Base-by-base conservation (phyloP, 768 basidiomycete genomes). In the Phanerochaete sordida region DNA sequence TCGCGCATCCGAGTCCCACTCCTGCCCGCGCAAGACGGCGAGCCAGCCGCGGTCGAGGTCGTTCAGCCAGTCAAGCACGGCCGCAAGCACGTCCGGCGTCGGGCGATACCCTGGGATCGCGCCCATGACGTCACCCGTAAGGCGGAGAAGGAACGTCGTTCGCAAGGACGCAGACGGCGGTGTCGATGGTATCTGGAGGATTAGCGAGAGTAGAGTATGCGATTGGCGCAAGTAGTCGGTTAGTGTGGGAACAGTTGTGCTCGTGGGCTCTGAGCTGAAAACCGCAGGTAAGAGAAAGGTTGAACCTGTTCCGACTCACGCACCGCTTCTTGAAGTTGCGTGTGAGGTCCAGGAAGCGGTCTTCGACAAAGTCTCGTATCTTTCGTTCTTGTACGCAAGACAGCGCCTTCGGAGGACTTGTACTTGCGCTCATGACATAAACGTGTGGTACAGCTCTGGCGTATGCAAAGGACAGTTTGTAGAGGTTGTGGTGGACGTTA, bases 291-390 rank as follows among this genome's bases (percentile, higher is more conserved):
- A 27, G n/a, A 15, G 35, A 26, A 51, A 47, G 7, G 2, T 2
- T 23, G 15, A 16, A 3, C 11, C 48, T 21, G 6, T 9, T 9
- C 28, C 9, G 3, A 11, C 3, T 45, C 31, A 39, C 57, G 73
- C 84, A 90, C 90, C 91, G 84, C 74, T 90, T 92, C 73, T 87
- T 91, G 74, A 78, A 88, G 28, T 83, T 81, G 21, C 87, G 75
- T n/a, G 81, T 88, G 27, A 90, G 73, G 16, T 86, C 79, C 23
- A 90, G 74, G 64, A 91, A 85, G 57, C 77, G 70, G 21, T 82
- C 82, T 52, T 92, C 90, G 5, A 92, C 74, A 66, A 83, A 88
- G 23, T 82, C 81, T 7, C 86, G 74, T 0, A 89, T 76, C 58
- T 81, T 82, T 43, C 84, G 78, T 67, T 92, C 90, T 71, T 93